Percentiles rank a stretch among this genome's conserved stretches.
Conservation (phyloP, 441 rosid genomes). For the Adansonia grandidieri region DNA sequence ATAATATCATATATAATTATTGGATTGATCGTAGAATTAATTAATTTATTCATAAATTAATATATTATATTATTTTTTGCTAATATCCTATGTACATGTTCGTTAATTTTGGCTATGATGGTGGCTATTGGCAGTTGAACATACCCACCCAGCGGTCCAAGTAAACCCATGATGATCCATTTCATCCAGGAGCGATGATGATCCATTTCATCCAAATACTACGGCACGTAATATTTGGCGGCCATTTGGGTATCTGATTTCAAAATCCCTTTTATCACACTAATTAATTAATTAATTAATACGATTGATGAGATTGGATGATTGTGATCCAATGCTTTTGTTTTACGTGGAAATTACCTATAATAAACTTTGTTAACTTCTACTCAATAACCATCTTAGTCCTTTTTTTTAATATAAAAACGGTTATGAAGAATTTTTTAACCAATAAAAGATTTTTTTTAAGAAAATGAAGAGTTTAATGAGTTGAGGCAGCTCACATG, state of each 20-base stretch:
- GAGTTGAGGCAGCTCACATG: slow-evolving; percentile 15
- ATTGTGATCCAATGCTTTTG: background rate
- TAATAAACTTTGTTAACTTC: no score
- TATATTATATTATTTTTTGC: no score
- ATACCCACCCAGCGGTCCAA: slow-evolving; percentile 8
- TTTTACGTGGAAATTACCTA: background rate
- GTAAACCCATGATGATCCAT: background rate
- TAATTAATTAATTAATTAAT: no score
- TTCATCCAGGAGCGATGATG: background rate
- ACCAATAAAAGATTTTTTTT: background rate
- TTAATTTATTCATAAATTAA: no score
- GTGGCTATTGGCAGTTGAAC: slow-evolving; percentile 41
- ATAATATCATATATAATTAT: no score
- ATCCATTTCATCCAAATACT: background rate
- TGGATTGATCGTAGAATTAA: no score
- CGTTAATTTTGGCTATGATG: slow-evolving; percentile 47
- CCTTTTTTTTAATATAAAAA: no score
- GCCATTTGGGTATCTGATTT: slow-evolving; percentile 31
- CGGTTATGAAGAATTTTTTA: no score
- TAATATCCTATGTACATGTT: slow-evolving; percentile 7
- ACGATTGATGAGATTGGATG: no score
- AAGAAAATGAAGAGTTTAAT: no score
- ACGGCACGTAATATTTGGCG: slow-evolving; percentile 38
- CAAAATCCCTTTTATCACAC: no score
- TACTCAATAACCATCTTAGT: no score